A percentile compares a stretch with the other conserved stretches of the same genome.
phyloP scores from a whole-genome alignment of 345 rosid genomes.

The Clarkia xantiana region DNA sequence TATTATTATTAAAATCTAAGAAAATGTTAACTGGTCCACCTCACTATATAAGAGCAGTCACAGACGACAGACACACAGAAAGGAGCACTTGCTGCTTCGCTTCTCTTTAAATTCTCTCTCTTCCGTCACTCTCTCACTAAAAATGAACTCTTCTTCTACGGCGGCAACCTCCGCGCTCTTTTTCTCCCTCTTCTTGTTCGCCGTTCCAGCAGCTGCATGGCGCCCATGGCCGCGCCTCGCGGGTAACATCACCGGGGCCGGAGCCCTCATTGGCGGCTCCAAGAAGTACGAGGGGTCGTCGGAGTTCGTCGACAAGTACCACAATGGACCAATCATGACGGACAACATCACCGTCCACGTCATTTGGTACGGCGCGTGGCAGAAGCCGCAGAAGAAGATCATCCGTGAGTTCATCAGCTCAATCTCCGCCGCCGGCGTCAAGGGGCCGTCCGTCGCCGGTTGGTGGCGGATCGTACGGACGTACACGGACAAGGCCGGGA shows the following conservation, averaged over 20 bases:
- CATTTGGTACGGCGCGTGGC: conserved; percentile 94
- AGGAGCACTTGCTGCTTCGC: too few relatives aligned
- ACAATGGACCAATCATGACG: conserved; percentile 91
- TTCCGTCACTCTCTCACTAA: neutral
- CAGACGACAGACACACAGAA: too few relatives aligned
- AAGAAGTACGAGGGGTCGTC: conserved; percentile 95
- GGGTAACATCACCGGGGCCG: conserved; percentile 31
- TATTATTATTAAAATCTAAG: too few relatives aligned
- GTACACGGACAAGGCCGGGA: conserved; percentile 80
- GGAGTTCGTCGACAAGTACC: conserved; percentile 71
- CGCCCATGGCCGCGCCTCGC: conserved; percentile 57
- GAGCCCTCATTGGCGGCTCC: conserved; percentile 30
- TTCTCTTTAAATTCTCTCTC: neutral
- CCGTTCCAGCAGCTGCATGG: conserved; percentile 21
- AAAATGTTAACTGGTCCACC: too few relatives aligned
- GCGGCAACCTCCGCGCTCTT: conserved; percentile 19
- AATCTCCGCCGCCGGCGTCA: conserved; percentile 40
- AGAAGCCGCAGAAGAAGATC: conserved; percentile 54
- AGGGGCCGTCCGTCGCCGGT: conserved; percentile 63
- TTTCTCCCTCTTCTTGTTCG: conserved; percentile 12
- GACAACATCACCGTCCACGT: conserved; percentile 71
- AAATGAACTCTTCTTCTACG: conserved; percentile 6
- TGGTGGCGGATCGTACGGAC: conserved; percentile 92
- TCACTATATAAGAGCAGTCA: too few relatives aligned
- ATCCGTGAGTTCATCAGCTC: conserved; percentile 80